Evolutionary conservation across 805 yeast genomes (phyloP), one percentile per base, ranked within the genome.

Genomic region (Debaryomyces castellii): DNA sequence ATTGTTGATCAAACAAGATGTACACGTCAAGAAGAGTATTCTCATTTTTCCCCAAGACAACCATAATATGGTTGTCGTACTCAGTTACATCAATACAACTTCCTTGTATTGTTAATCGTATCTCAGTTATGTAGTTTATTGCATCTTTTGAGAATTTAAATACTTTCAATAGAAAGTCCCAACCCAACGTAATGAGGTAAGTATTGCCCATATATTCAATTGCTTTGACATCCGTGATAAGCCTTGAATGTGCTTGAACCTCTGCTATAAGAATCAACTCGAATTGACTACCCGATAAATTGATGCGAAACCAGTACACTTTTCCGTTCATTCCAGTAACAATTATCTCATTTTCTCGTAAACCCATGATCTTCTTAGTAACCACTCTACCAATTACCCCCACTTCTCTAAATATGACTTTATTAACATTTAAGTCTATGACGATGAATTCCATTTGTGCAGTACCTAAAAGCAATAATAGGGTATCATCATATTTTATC

Each of bases 31-130:
- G 47, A 46, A 78, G 70, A 0, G 92, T 81, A 32, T 78, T 76
- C 24, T 86, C 89, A 24, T 73, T 57, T 52, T 85, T 75, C 3
- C 88, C 82, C 0, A 83, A 61, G n/a, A 83, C 60, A 2, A 83
- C 56, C 1, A 76, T 50, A 2, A 82, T 72, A 41, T 53, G 30
- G 23, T 53, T 55, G 0, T 62, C 41, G 41, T 51, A 50, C 5
- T 44, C 51, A n/a, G 63, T 53, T 1, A 69, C 58, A 35, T 74
- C 74, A 28, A 85, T 49, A 36, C 86, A 73, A 1, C 81, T 71
- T 2, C 87, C 84, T 41, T 77, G 76, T 4, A 80, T 71, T 10
- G 70, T 50, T 14, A 85, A 53, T 49, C 73, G 76, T 49, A 52
- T 48, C 8, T 55, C 61, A 18, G 50, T 41, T 0, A 60, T 43